These are phyloP conservation scores for Chrysosporium queenslandicum DNA, from an alignment of 2,329 filamentous ascomycete species.

Conservation along the genomic window DNA sequence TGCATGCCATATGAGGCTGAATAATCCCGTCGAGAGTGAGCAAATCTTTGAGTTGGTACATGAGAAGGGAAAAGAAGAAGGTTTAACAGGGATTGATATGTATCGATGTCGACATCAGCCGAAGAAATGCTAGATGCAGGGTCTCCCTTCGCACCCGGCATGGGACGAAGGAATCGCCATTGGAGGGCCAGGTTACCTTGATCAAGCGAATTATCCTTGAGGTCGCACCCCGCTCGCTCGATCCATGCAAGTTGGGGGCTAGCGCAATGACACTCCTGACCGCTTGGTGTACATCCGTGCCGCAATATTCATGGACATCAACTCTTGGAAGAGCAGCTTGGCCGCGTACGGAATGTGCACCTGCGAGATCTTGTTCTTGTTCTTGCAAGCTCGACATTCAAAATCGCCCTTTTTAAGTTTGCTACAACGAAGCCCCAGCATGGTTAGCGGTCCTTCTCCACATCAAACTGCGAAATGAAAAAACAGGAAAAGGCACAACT, in stretches of 20 bases:
- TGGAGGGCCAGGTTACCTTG: conserved; percentile 28
- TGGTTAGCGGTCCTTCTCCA: background rate
- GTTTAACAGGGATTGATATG: conserved; percentile 31
- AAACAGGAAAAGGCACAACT: conserved; percentile 39
- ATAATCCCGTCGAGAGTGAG: background rate
- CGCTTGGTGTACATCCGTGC: conserved; percentile 87
- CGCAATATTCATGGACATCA: conserved; percentile 97
- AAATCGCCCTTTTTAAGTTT: conserved; percentile 93
- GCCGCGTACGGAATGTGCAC: conserved; percentile 96
- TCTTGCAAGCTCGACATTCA: conserved; percentile 94
- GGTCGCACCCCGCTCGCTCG: conserved; percentile 1
- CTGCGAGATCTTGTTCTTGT: conserved; percentile 97
- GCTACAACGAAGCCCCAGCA: conserved; percentile 39
- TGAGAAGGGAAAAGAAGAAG: conserved; percentile 24
- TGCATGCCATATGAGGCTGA: background rate
- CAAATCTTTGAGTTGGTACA: background rate
- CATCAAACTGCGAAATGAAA: conserved; percentile 20
- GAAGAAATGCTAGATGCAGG: conserved; percentile 17
- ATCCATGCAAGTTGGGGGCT: conserved; percentile 11
- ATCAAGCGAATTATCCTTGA: background rate
- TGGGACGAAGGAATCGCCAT: background rate
- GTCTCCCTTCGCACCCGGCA: conserved; percentile 1
- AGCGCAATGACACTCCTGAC: conserved; percentile 36
- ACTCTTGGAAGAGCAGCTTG: conserved; percentile 95
- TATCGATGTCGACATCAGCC: conserved; percentile 34